These are phyloP conservation scores for Xanthoconium separans DNA, from an alignment of 1,284 basidiomycete species.

Conservation along the genomic window DNA sequence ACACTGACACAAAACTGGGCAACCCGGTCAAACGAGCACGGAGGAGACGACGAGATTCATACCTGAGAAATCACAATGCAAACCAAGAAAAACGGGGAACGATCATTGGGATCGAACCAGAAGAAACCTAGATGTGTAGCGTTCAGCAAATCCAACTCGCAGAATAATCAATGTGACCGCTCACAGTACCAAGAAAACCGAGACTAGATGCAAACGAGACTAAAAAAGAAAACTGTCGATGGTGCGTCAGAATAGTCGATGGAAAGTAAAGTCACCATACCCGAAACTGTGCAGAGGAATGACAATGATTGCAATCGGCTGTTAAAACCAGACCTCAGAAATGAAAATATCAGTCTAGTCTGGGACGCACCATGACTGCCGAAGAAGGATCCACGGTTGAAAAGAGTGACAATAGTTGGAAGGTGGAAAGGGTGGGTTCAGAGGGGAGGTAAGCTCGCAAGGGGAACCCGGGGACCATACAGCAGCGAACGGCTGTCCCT, in stretches of 20 bases:
- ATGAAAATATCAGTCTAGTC: background rate
- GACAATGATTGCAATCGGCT: constrained; percentile 18
- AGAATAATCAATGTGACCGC: background rate
- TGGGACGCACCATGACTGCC: constrained; percentile 6
- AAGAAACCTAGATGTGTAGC: background rate
- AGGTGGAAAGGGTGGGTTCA: background rate
- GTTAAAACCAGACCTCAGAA: background rate
- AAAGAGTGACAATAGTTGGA: constrained; percentile 25
- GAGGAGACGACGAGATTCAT: no score
- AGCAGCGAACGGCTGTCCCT: background rate
- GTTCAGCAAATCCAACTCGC: background rate
- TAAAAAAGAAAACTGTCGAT: background rate
- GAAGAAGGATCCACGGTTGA: background rate
- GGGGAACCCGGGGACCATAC: constrained; percentile 1
- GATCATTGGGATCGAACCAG: no score
- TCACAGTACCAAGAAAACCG: constrained; percentile 1
- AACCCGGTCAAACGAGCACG: no score
- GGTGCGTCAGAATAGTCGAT: background rate
- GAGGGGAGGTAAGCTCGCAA: constrained; percentile 7
- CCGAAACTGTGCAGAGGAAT: constrained; percentile 6
- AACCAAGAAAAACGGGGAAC: background rate
- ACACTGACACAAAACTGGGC: background rate
- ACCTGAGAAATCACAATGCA: background rate
- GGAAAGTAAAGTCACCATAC: background rate
- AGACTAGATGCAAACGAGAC: background rate